Evolutionary conservation across 108 stramenopile genomes (phyloP).

Genomic region (Pinguiococcus pyrenoidosus): DNA sequence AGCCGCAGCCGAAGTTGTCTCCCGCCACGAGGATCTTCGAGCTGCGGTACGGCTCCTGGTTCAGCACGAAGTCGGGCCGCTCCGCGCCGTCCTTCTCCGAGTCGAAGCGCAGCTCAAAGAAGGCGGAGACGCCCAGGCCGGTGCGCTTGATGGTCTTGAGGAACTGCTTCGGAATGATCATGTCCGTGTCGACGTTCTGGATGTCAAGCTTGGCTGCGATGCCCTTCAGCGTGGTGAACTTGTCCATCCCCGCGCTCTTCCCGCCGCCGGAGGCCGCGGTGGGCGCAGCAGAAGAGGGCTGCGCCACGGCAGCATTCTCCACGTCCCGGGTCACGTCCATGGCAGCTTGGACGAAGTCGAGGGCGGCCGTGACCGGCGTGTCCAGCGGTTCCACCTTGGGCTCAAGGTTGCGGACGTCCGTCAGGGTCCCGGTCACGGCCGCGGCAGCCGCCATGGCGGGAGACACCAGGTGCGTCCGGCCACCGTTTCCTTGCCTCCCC

Average conservation of each 20-base stretch:
- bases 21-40: constrained; percentile 71
- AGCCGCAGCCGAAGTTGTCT: constrained; percentile 84
- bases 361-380: no score
- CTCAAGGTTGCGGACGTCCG: constrained; percentile 77
- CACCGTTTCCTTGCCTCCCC: constrained; percentile 81
- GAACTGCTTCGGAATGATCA: constrained; percentile 90
- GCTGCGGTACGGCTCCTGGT: constrained; percentile 56
- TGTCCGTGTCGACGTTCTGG: constrained; percentile 87
- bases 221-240: constrained; percentile 54
- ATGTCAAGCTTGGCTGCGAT: constrained; percentile 73
- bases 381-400: no score
- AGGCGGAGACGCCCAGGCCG: constrained; percentile 78
- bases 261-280: no score
- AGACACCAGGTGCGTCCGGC: constrained; percentile 74
- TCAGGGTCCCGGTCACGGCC: constrained; percentile 60
- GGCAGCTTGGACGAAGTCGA: no score
- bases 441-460: constrained; percentile 84
- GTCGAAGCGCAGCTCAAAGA: no score
- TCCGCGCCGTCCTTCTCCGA: constrained; percentile 69
- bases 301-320: no score
- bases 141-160: constrained; percentile 83
- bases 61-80: constrained; percentile 62
- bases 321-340: no score
- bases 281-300: no score
- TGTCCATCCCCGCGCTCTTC: constrained; percentile 58